phyloP scores from a whole-genome alignment of 441 rosid genomes.

The Croton laevigatus region DNA sequence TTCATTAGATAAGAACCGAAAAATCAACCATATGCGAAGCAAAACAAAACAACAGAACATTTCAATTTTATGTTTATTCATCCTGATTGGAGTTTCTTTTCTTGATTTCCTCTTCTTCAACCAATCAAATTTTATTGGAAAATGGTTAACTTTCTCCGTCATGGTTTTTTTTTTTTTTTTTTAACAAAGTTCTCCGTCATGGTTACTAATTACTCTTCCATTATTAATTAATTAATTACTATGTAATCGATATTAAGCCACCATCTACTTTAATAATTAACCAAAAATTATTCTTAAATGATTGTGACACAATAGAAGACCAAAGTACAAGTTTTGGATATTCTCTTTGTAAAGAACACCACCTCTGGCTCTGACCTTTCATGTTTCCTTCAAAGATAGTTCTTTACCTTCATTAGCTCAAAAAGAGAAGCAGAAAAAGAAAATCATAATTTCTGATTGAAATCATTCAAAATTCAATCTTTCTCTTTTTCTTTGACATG shows the following conservation, averaged over 20 bases:
- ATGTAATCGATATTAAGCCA: neutral
- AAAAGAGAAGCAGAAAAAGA: neutral
- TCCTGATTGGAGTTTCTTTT: neutral
- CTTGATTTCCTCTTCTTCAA: neutral
- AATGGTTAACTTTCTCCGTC: neutral
- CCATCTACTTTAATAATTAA: neutral
- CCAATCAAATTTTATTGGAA: neutral
- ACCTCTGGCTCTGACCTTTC: conserved; percentile 6
- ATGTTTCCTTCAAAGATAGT: neutral
- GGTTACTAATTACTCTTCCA: neutral
- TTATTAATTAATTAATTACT: neutral
- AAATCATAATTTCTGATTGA: no score
- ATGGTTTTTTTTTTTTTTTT: no score
- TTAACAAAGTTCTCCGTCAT: neutral
- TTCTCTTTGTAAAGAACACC: neutral
- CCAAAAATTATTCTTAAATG: neutral
- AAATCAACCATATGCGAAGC: no score
- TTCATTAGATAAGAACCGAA: no score
- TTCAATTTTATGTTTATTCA: no score
- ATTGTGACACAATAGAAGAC: neutral
- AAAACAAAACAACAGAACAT: no score
- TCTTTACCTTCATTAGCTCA: neutral
- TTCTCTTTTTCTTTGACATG: conserved; percentile 15
- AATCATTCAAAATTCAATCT: neutral
- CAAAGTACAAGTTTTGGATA: neutral